phyloP scores from a whole-genome alignment of 352 stramenopile genomes.

The Pseudoperonospora humuli region DNA sequence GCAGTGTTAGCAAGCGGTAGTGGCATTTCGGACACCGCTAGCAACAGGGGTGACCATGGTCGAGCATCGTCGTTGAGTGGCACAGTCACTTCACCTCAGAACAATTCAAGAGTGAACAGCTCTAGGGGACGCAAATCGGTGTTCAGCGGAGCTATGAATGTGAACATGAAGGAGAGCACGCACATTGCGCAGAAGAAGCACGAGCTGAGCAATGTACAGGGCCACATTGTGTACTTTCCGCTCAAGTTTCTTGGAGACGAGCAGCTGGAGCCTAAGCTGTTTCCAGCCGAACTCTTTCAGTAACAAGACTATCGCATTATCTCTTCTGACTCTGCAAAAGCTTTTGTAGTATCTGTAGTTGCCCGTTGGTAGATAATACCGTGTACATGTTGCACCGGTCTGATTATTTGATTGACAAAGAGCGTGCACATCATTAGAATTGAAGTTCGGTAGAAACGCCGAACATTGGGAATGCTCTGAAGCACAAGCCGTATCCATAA shows the following conservation, averaged over 20 bases:
- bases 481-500: too few species aligned
- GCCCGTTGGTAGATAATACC: too few species aligned
- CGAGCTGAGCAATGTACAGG: constrained; percentile 58
- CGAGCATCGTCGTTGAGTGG: constrained; percentile 22
- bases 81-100: constrained; percentile 11
- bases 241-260: constrained; percentile 79
- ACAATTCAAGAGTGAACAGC: constrained; percentile 12
- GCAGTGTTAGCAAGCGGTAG: constrained; percentile 8
- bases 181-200: constrained; percentile 58
- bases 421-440: too few species aligned
- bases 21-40: constrained; percentile 12
- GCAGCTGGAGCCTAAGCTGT: constrained; percentile 70
- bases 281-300: constrained; percentile 78
- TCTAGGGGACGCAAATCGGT: constrained; percentile 27
- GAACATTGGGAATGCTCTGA: too few species aligned
- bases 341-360: too few species aligned
- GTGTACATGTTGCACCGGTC: too few species aligned
- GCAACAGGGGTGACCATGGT: constrained; percentile 15
- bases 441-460: too few species aligned
- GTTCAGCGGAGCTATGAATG: constrained; percentile 52
- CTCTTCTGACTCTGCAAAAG: too few species aligned
- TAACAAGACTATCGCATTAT: constrained; percentile 14
- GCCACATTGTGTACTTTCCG: constrained; percentile 84
- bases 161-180: constrained; percentile 61
- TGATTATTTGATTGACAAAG: too few species aligned